phyloP scores from a whole-genome alignment of 768 basidiomycete species.

The Leccinum uliginosum region DNA sequence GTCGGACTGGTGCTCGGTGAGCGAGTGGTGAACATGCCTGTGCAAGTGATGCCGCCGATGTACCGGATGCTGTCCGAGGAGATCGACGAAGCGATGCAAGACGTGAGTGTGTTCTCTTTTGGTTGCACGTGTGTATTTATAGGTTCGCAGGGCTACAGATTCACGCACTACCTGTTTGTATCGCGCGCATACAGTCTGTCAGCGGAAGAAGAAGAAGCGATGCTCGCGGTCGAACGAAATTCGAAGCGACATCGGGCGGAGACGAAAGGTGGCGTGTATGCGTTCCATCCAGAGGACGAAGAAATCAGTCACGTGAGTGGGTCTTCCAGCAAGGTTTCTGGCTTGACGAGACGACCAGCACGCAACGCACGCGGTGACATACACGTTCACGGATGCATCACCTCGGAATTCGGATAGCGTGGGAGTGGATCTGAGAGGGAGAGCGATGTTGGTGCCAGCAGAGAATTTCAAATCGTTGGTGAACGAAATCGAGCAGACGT shows the following conservation, averaged over 20 bases:
- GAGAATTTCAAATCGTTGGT: slow-evolving; percentile 41
- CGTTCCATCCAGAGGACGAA: slow-evolving; percentile 88
- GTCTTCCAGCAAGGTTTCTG: not conserved
- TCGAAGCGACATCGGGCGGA: slow-evolving; percentile 35
- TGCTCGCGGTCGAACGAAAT: slow-evolving; percentile 39
- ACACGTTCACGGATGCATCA: slow-evolving; percentile 46
- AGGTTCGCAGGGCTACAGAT: slow-evolving; percentile 49
- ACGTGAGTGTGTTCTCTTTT: slow-evolving; percentile 41
- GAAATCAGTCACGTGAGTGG: slow-evolving; percentile 54
- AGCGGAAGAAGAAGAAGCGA: slow-evolving; percentile 56
- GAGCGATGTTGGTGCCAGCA: slow-evolving; percentile 59
- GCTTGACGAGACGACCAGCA: slow-evolving; percentile 7
- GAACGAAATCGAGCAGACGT: slow-evolving; percentile 33
- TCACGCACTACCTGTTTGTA: slow-evolving; percentile 71
- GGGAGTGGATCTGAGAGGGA: slow-evolving; percentile 65
- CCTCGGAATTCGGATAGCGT: slow-evolving; percentile 63
- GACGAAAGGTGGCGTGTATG: slow-evolving; percentile 50
- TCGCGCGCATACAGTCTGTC: slow-evolving; percentile 77
- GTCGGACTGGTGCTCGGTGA: slow-evolving; percentile 86
- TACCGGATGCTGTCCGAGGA: slow-evolving; percentile 87
- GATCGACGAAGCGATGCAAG: slow-evolving; percentile 63
- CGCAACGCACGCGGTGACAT: slow-evolving; percentile 27
- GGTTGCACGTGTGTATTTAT: not conserved
- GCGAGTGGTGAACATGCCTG: slow-evolving; percentile 92
- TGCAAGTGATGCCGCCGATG: slow-evolving; percentile 89